Percentiles rank a stretch among this genome's conserved stretches.
Conservation (phyloP, 768 basidiomycete species). For the Mrakia blollopis region DNA sequence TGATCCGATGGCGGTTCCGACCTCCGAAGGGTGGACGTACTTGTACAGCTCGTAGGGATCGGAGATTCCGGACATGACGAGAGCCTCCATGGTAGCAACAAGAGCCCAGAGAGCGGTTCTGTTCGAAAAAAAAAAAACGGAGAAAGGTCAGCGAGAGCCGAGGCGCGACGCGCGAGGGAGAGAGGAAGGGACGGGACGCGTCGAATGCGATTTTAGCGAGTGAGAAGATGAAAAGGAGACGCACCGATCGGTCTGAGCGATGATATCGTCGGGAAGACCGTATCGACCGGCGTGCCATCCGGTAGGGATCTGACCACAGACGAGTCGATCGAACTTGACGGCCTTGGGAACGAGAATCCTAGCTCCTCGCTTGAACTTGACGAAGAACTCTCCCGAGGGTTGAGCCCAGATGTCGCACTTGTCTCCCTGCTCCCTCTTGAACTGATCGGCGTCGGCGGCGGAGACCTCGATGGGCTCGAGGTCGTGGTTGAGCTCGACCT, state of each 20-base stretch:
- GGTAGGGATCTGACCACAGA: slow-evolving; percentile 93
- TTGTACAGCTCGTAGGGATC: slow-evolving; percentile 98
- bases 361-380: slow-evolving; percentile 98
- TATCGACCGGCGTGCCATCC: slow-evolving; percentile 96
- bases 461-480: slow-evolving; percentile 92
- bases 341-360: slow-evolving; percentile 90
- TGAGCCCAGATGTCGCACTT: slow-evolving; percentile 93
- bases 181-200: not conserved
- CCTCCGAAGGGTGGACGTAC: slow-evolving; percentile 91
- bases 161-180: too few relatives aligned
- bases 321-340: slow-evolving; percentile 86
- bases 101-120: slow-evolving; percentile 84
- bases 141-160: not conserved
- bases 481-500: slow-evolving; percentile 92
- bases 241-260: slow-evolving; percentile 81
- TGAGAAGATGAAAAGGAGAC: not conserved
- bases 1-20: slow-evolving; percentile 87
- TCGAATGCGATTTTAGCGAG: not conserved
- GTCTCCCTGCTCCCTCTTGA: slow-evolving; percentile 93
- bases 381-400: slow-evolving; percentile 91
- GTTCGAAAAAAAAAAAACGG: not conserved
- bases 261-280: slow-evolving; percentile 93
- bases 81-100: slow-evolving; percentile 87
- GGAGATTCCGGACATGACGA: slow-evolving; percentile 93
- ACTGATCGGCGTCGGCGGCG: slow-evolving; percentile 83